Base-by-base conservation (phyloP, 257 asterid genomes). In the Solanum tarapatanum region DNA sequence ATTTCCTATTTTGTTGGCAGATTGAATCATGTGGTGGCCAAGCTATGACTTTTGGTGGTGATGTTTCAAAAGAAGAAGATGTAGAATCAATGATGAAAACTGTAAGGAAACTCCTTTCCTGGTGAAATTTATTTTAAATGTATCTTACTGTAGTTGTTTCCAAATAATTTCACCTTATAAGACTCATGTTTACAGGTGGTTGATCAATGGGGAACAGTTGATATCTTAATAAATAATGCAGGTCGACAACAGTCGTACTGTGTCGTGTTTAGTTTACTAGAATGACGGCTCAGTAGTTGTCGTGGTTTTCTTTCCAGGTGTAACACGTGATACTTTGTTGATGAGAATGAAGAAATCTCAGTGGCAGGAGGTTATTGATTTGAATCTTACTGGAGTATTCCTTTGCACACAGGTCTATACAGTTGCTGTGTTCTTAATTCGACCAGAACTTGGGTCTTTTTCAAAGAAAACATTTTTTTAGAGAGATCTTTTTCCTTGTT, bases 311-410 rank as follows among this genome's bases (percentile, higher is more conserved):
- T 62, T 89, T 88, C 84, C 94, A 97, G 99, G 99, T 77, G 95
- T 97, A 87, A 95, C 99, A 16, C 92, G 96, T 92, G 99, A 94
- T 91, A 95, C 97, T 86, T 92, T 96, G 92, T 90, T 97, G 94
- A 97, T 97, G 99, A 94, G 98, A 93, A 97, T 97, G 99, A 95
- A 93, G 93, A 89, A 87, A 58, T 88, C 99, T 89, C 99, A 96
- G 83, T 97, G 99, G 99, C 96, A 95, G 91, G 99, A 97, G 87
- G 99, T 95, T 92, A 94, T 97, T 70, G 95, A 92, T 92, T 93
- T 96, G 84, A 97, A 97, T 91, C 98, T 96, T 77, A 97, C 99
- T 11, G 99, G 98, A 62, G 98, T 96, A 85, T 97, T 91, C 93
- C 91, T 97, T 33, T 97, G 99, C 91, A 95, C 96, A 82, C 99